These are phyloP conservation scores for Colletotrichum liaoningense DNA, from an alignment of 2,329 filamentous ascomycete species.

Conservation along the genomic window DNA sequence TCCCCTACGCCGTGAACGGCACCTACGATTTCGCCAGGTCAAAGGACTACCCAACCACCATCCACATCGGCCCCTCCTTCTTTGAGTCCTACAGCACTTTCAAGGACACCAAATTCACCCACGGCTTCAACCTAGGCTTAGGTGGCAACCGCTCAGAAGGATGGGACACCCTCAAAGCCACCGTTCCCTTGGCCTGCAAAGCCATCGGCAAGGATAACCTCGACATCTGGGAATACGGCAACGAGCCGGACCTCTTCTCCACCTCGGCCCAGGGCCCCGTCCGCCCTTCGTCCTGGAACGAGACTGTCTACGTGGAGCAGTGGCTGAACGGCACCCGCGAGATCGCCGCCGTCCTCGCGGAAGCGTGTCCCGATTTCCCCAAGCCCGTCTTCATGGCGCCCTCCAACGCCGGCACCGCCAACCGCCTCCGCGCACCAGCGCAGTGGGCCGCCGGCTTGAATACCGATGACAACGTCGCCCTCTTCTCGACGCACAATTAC, in stretches of 20 bases:
- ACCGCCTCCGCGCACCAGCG: slow-evolving; percentile 60
- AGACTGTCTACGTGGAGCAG: slow-evolving; percentile 65
- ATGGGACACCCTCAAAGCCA: slow-evolving; percentile 63
- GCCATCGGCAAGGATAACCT: slow-evolving; percentile 63
- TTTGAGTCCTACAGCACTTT: slow-evolving; percentile 73
- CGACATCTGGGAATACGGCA: slow-evolving; percentile 72
- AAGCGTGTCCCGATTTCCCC: slow-evolving; percentile 62
- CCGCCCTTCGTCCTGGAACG: slow-evolving; percentile 64
- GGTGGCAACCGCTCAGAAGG: slow-evolving; percentile 62
- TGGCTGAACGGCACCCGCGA: slow-evolving; percentile 66
- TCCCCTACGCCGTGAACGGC: slow-evolving; percentile 62
- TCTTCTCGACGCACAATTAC: slow-evolving; percentile 73
- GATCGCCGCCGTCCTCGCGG: slow-evolving; percentile 57
- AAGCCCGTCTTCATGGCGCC: slow-evolving; percentile 64
- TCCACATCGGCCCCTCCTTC: slow-evolving; percentile 70
- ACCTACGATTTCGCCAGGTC: slow-evolving; percentile 62
- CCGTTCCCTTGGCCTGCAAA: slow-evolving; percentile 67
- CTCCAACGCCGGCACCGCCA: slow-evolving; percentile 65
- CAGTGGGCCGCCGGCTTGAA: slow-evolving; percentile 67
- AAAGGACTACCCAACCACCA: slow-evolving; percentile 68
- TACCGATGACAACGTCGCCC: slow-evolving; percentile 57
- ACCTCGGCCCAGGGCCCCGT: slow-evolving; percentile 62
- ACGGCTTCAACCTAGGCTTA: slow-evolving; percentile 71
- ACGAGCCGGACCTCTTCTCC: slow-evolving; percentile 71
- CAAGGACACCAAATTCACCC: slow-evolving; percentile 65